These are phyloP conservation scores for Cryptococcus sp. DNA, from an alignment of 1,284 basidiomycete genomes.

Conservation along the genomic window DNA sequence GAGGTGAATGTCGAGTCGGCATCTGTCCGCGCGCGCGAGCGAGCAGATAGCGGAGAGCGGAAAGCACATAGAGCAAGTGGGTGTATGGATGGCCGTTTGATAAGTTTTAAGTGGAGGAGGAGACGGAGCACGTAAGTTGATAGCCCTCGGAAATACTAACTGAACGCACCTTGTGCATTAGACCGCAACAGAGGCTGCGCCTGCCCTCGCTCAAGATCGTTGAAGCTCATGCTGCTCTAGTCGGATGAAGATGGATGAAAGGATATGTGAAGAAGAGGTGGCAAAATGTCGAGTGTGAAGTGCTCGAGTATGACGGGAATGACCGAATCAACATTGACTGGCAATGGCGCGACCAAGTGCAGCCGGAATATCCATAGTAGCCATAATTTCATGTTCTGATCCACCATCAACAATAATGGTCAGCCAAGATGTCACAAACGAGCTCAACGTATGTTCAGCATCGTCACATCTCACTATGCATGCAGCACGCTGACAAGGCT, in stretches of 20 bases:
- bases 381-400: neutral
- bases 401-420: too few relatives aligned
- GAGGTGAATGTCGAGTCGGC: constrained; percentile 62
- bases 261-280: constrained; percentile 6
- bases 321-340: neutral
- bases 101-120: too few relatives aligned
- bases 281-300: neutral
- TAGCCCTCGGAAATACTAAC: neutral
- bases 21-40: constrained; percentile 23
- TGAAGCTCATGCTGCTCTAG: constrained; percentile 54
- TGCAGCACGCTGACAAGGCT: neutral
- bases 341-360: too few relatives aligned
- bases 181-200: constrained; percentile 38
- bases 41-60: constrained; percentile 17
- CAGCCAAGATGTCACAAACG: constrained; percentile 5
- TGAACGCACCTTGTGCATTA: constrained; percentile 29
- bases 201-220: constrained; percentile 56
- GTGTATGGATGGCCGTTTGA: too few relatives aligned
- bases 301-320: neutral
- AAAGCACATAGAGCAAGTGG: neutral
- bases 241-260: neutral
- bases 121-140: constrained; percentile 2
- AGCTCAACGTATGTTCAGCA: neutral
- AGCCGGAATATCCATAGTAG: neutral
- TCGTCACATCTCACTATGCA: neutral